A percentile compares a stretch with the other conserved stretches of the same genome.
Conservation (phyloP, 1,284 basidiomycete species). For the Singerocomus inundabilis region DNA sequence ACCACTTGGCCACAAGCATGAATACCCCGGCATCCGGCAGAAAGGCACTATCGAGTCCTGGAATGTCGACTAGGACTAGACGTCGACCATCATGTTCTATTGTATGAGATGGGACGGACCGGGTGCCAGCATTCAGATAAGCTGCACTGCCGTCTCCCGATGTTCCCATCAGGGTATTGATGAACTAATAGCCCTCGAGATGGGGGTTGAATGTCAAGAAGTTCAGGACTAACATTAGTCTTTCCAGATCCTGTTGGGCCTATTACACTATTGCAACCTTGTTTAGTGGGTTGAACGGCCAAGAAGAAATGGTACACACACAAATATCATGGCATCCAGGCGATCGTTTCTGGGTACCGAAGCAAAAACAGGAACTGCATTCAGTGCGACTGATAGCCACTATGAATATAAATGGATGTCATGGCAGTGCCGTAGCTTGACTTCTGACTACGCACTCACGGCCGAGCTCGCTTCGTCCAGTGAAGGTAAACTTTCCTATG, state of each 20-base stretch:
- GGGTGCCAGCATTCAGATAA: not conserved
- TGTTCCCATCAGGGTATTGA: not conserved
- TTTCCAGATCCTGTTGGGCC: constrained; percentile 15
- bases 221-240: constrained; percentile 1
- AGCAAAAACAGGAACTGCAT: no score
- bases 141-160: not conserved
- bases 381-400: not conserved
- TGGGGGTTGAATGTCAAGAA: not conserved
- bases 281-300: not conserved
- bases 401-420: not conserved
- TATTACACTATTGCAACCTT: constrained; percentile 2
- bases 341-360: not conserved
- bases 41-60: constrained; percentile 6
- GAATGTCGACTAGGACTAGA: constrained; percentile 11
- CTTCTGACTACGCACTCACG: no score
- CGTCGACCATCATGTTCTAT: constrained; percentile 1
- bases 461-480: no score
- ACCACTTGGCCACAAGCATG: not conserved
- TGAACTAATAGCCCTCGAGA: constrained; percentile 7
- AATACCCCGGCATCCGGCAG: constrained; percentile 1
- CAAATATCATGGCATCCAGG: constrained; percentile 3
- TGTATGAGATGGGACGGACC: not conserved
- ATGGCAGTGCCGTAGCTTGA: no score
- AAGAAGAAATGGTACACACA: not conserved
- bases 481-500: no score